Conservation (phyloP, 192 early-diverging fungal species). For the Coemansia sp. region DNA sequence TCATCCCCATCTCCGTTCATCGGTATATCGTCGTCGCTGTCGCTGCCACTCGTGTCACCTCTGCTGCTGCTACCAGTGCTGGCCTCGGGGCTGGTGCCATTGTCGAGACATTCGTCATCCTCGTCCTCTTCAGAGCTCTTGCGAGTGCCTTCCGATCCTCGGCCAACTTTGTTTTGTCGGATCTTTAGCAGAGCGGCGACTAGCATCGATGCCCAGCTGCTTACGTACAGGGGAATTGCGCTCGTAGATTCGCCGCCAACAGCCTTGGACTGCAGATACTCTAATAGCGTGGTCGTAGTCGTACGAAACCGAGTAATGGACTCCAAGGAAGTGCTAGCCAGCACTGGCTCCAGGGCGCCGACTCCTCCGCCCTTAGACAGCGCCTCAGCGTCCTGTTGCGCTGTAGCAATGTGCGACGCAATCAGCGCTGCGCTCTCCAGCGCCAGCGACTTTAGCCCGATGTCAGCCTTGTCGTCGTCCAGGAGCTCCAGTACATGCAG, state of each 20-base stretch:
- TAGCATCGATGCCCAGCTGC: constrained; percentile 44
- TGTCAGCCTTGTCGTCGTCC: constrained; percentile 66
- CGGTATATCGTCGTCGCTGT: constrained; percentile 2
- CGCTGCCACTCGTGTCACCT: neutral
- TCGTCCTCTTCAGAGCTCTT: neutral
- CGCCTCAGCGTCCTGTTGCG: neutral
- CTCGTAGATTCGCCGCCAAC: constrained; percentile 30
- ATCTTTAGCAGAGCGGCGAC: constrained; percentile 38
- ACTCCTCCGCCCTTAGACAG: neutral
- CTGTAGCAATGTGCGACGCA: constrained; percentile 58
- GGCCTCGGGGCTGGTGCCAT: neutral
- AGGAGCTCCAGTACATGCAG: constrained; percentile 69
- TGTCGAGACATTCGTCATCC: neutral
- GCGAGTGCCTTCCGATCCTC: neutral
- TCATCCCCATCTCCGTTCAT: constrained; percentile 1
- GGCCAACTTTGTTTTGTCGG: neutral
- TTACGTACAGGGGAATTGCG: constrained; percentile 38
- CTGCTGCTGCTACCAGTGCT: neutral
- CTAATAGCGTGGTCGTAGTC: constrained; percentile 18
- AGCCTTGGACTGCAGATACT: constrained; percentile 40
- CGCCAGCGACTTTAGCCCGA: constrained; percentile 59
- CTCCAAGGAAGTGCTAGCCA: constrained; percentile 22
- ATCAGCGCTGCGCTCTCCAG: constrained; percentile 68
- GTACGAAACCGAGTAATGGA: constrained; percentile 21
- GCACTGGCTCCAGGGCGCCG: constrained; percentile 6